Evolutionary conservation across 2,329 filamentous ascomycete genomes (phyloP), one percentile per base, ranked within the genome.

Genomic region (Penicillium hesseltinei): DNA sequence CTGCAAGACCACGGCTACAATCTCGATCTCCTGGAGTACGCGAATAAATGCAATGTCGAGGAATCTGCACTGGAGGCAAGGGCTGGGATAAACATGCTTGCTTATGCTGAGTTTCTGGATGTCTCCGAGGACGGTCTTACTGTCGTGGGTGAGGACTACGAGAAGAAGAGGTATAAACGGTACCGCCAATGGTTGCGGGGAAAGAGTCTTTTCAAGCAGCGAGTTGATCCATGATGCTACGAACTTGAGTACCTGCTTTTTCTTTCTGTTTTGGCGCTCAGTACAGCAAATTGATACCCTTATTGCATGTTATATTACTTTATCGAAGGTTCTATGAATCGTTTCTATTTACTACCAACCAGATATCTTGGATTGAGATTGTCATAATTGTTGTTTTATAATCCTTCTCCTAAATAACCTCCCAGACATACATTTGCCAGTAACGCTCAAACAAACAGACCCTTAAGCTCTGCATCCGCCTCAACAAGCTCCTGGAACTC

Each of bases 201-300:
- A 19, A 97, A 97, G 79, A 96, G 91, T 68, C 83, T 97, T 68
- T 97, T 97, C 74, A 97, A 97, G 77, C 92, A 97, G 80, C 85
- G 88, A 45, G 80, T 82, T 62, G 80, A 82, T 69, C 43, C 69
- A 15, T 77, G 62, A 70, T 58, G 29, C 13, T 19, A 21, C 8
- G 21, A 40, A 15, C 15, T 46, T 35, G 25, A 27, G 15, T 21
- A 9, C 49, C 38, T 23, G 11, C 45, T 19, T 51, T 45, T n/a
- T 21, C 29, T 48, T 15, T 51, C 7, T 19, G 5, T 45, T 43
- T 23, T 50, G 45, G 55, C 36, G 19, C 55, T 38, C 19, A 35
- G 39, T 5, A 36, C 54, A 54, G 36, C 31, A 59, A 44, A 60
- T 59, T 61, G 63, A 66, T 66, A 66, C 64, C 64, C 62, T 43